Base-by-base conservation (phyloP, 2,329 filamentous ascomycete species). In the Aspergillus vadensis region DNA sequence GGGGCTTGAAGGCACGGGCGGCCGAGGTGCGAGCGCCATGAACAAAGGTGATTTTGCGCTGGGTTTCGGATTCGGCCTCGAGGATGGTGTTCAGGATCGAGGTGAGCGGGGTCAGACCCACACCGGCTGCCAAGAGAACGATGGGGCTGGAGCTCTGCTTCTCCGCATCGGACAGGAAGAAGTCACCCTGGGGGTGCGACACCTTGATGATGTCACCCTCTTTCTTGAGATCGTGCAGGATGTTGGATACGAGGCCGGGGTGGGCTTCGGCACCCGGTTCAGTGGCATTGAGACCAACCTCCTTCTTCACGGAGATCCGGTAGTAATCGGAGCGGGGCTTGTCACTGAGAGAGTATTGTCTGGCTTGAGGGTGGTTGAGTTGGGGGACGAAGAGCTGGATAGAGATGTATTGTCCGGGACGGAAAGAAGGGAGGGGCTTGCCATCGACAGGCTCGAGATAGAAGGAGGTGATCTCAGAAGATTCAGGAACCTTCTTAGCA, bases 331-430 rank as follows among this genome's bases (percentile, higher is more conserved):
- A 76, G 2, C 79, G 79, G 2, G 87, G 88, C 53, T 84, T 81
- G 64, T 91, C 88, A 68, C 85, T 89, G 62, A 92, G 81, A 25
- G 88, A 90, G 76, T 91, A 92, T 74, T 92, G 90, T 32, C 89
- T 81, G 17, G 86, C 82, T 74, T 92, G 90, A 65, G 81, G 76
- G 70, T 86, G 81, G n/a, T 84, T 83, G 21, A 89, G 80, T 51
- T 80, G 77, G 1, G 85, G 83, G 0, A 90, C 82, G 53, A 82
- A 79, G 7, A 88, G 73, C 53, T 83, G 83, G 50, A 91, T 76
- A 0, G 87, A 89, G 62, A 91, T 82, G 70, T 91, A 92, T 75
- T 92, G 89, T 38, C 90, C 90, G 0, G 90, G 88, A 59, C 83
- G 80, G 79, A 85, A 92, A 0, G 70, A 48, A 0, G 89, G 88